Evolutionary conservation across 176 grass and related monocot species (phyloP), one percentile per base, ranked within the genome.

Genomic region (Oryza australiensis): DNA sequence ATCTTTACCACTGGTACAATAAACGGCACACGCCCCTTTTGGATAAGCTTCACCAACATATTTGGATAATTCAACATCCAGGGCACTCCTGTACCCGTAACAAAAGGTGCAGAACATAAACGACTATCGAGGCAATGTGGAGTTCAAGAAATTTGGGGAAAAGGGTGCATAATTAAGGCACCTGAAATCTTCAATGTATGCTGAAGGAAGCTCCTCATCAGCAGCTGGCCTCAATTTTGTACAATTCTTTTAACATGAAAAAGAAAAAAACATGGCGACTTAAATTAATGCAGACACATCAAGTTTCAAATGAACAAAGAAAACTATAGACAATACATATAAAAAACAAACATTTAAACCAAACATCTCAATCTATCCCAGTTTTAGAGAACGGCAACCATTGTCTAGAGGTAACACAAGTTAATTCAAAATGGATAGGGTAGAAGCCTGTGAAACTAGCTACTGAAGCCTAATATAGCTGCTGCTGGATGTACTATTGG

Each of bases 131-230:
- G 49, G 18, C 16, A 85, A 51, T 68, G 84, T 53, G 67, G 37
- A 81, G 75, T 84, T 76, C n/a, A 18, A 35, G 63, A 48, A 78
- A 75, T 68, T 68, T 62, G 45, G 40, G 32, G 62, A 85, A 48
- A 49, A 76, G 51, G 41, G 12, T 29, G 6, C 40, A 86, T 9
- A 90, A 42, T 20, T 40, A 70, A 65, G 72, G 76, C 88, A 95
- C 95, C 95, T 92, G 67, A 91, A 98, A 33, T 98, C 95, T 72
- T 98, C 95, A 55, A 98, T 88, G 88, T 98, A 98, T 38, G 76
- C 82, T 84, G 95, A 95, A 41, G 95, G 87, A 66, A 98, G 92
- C 76, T 98, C 95, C 53, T 98, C 95, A 42, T 98, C 95, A 62
- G 70, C 64, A 82, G 95, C 95, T 85, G 92, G 87, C 86, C 95